A percentile compares a stretch with the other conserved stretches of the same genome.
phyloP scores from a whole-genome alignment of 1,139 yeast species.

The Geotrichum phurueaensis region DNA sequence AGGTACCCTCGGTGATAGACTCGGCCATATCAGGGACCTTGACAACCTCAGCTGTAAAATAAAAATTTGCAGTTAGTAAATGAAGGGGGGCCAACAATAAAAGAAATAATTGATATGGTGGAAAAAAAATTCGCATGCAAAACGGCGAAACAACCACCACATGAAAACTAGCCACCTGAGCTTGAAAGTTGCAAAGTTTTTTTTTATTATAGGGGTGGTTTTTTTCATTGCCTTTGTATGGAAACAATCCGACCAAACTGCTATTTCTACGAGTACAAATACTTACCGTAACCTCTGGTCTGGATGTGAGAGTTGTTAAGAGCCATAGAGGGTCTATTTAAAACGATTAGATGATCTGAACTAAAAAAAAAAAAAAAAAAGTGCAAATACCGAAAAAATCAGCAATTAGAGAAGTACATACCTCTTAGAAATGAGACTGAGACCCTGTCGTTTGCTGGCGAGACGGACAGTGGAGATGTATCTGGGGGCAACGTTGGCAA shows the following conservation, averaged over 20 bases:
- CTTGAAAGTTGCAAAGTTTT: neutral
- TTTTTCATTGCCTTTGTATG: neutral
- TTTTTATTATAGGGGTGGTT: too few relatives aligned
- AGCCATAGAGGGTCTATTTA: conserved; percentile 12
- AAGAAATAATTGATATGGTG: neutral
- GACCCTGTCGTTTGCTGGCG: conserved; percentile 13
- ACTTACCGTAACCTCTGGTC: conserved; percentile 16
- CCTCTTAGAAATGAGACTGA: conserved; percentile 6
- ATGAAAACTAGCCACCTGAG: neutral
- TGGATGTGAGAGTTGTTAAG: conserved; percentile 12
- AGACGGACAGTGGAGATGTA: conserved; percentile 13
- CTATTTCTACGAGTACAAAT: neutral
- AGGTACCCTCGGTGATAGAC: conserved; percentile 95
- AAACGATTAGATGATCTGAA: neutral
- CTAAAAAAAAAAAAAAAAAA: neutral
- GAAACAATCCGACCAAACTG: neutral
- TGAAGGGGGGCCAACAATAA: neutral
- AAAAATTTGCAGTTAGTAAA: neutral
- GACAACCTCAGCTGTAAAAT: conserved; percentile 40
- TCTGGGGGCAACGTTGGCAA: conserved; percentile 10
- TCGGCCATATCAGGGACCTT: conserved; percentile 99
- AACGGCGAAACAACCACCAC: neutral
- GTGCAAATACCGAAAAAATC: neutral
- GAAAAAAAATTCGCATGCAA: neutral
- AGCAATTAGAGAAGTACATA: neutral